Evolutionary conservation across 352 stramenopile genomes (phyloP), one percentile per base, ranked within the genome.

Genomic region (Sclerospora graminicola): DNA sequence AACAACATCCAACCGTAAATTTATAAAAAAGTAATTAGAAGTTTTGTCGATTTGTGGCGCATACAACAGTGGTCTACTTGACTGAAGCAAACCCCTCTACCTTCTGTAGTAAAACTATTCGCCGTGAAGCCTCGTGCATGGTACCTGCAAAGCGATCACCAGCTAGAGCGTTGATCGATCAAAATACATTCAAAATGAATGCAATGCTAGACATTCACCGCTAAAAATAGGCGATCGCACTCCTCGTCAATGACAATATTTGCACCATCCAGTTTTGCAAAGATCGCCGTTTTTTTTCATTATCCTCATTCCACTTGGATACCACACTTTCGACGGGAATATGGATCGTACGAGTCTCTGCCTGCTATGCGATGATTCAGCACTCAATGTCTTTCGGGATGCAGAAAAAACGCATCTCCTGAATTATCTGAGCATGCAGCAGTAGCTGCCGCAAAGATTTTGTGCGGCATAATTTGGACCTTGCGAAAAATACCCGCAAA

Each of bases 201-300:
- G 34, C 14, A 8, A 14, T 39, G 7, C 11, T 27, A 50, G 14
- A 9, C 26, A 13, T 23, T 3, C 9, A 40, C 20, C 20, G 14
- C n/a, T 23, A 28, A 39, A 34, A 13, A 32, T 26, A 13, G 28
- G 23, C 23, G 14, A 38, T 24, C 31, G 45, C 38, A 7, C 30
- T 91, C 78, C 62, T 97, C 90, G 46, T 97, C 90, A 54, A 97
- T 95, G 45, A 97, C 97, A 53, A 97, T 94, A 54, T 97, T 95
- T 11, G 82, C 81, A 7, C 81, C 84, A 32, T 91, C 78, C 18
- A 97, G 60, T 53, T 96, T 88, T 45, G 97, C 88, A 57, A 97
- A 95, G 34, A 97, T 96, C 13, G 80, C 60, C 34, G 78, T 38
- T 94, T 92, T 62, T 96, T 96, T 54, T 97, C 89, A 66, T 84